Evolutionary conservation across 169 alveolate genomes (phyloP).

Genomic region (Plasmodium gallinaceum): DNA sequence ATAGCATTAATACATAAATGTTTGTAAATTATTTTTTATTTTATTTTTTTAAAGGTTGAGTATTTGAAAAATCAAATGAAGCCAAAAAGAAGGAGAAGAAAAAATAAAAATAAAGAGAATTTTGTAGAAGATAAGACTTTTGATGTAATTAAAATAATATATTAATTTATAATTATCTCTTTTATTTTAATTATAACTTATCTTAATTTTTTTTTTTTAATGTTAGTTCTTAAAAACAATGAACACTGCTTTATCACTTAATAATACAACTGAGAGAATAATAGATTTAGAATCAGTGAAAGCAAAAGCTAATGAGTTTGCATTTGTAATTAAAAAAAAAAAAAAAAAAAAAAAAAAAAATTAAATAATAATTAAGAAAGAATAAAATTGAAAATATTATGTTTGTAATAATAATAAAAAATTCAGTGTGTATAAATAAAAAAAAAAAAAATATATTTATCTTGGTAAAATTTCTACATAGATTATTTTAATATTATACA

Average conservation of each 20-base stretch:
- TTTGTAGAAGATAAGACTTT: conserved; percentile 61
- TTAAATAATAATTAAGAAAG: neutral
- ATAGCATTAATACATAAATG: neutral
- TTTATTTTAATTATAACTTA: neutral
- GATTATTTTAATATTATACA: neutral
- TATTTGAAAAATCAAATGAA: conserved; percentile 53
- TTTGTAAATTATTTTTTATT: neutral
- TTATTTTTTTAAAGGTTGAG: conserved; percentile 30
- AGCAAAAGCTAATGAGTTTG: conserved; percentile 62
- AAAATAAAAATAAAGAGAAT: conserved; percentile 43
- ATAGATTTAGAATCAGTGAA: conserved; percentile 29
- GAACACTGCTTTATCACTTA: neutral
- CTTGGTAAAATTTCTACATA: neutral
- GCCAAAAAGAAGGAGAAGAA: conserved; percentile 55
- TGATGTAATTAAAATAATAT: conserved; percentile 22
- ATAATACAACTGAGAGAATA: neutral
- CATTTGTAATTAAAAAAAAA: conserved; percentile 46
- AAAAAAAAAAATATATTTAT: neutral
- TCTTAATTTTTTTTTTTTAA: neutral
- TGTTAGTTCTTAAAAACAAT: conserved; percentile 31
- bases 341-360: neutral
- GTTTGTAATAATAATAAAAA: no score
- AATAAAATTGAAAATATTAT: no score
- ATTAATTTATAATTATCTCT: neutral
- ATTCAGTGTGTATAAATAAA: neutral